Base-by-base conservation (phyloP, 805 yeast genomes). In the Wickerhamomyces subpelliculosus region DNA sequence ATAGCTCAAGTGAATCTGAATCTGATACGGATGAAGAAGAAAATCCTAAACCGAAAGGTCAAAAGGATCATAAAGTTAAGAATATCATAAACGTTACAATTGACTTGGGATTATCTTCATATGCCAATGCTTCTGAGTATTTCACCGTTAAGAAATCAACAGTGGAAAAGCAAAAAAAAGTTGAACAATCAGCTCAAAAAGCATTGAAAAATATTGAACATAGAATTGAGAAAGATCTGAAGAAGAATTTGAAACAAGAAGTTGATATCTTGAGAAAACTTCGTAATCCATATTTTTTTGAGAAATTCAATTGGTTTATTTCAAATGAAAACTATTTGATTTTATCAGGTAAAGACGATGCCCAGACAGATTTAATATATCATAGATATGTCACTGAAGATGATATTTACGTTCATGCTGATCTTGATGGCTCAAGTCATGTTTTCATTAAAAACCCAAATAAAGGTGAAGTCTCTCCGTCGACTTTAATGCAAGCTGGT, bases 221-320 rank as follows among this genome's bases (percentile, higher is more conserved):
- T 39, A 84, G 81, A 49, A 84, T 90, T 45, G 71, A 72, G 35
- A 76, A 73, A 20, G 96, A 89, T 51, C 61, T 89, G 51, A 75
- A 76, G 38, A 75, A 73, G 48, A 72, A 72, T 35, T 61, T 84
- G 41, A 77, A 75, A 36, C 76, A 75, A 41, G 78, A 80, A 32
- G 70, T 70, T 36, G 69, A 69, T 34, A 68, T 67, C 5, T 58
- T 69, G 26, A 79, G 74, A 44, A 77, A 73, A 27, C 64, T 84
- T 24, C 72, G 97, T 34, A 68, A 74, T 5, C 87, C 86, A 34
- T 80, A 68, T 55, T 89, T 96, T 85, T 93, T 93, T 64, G 98
- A 93, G 56, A 93, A 90, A 59, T 90, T 81, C 58, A 78, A 71
- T 52, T 93, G 98, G 98, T 93, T 93, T 54, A 67, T 89, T n/a